Base-by-base conservation (phyloP, 148 eudicot genomes). In the Arbutus unedo region DNA sequence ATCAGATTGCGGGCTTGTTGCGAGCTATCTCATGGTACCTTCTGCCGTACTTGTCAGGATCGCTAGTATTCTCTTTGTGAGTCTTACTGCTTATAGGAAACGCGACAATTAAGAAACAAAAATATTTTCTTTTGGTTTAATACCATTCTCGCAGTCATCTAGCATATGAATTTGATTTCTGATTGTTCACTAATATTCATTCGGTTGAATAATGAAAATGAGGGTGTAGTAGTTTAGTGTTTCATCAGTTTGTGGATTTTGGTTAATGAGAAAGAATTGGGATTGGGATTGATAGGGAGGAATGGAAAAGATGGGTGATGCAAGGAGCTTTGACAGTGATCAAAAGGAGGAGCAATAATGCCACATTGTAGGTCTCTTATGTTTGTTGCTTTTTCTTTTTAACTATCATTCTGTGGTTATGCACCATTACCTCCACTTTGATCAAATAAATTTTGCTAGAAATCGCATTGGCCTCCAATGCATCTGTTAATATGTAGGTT, bases 301-400 rank as follows among this genome's bases (percentile, higher is more conserved):
- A 95, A 84, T 77, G 96, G 93, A 89, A 89, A 93, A 90, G 97
- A 93, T 91, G 98, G 98, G 96, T 93, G 96, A 95, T 88, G 87
- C 86, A 74, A 82, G 90, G 91, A 77, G 82, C 81, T 86, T 80
- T 78, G 23, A 84, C 87, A 74, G 78, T 85, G 92, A 88, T 79
- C 87, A 82, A 86, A 90, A 78, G 87, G 88, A 76, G 41, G 85
- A 85, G 82, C 80, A 55, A 44, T 84, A 85, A 81, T 77, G 82
- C 89, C 38, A 79, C 91, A 82, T 85, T 91, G 84, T 92, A 90
- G 92, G 93, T 90, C 87, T 56, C 83, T 81, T 80, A 48, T 86
- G 38, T 88, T 81, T 55, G 18, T 70, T 77, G 66, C 53, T 82
- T 86, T 83, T 59, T 80, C 15, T 44, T 59, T 23, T 54, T 13